Conservation (phyloP, 257 asterid genomes). For the Eucommia ulmoides region DNA sequence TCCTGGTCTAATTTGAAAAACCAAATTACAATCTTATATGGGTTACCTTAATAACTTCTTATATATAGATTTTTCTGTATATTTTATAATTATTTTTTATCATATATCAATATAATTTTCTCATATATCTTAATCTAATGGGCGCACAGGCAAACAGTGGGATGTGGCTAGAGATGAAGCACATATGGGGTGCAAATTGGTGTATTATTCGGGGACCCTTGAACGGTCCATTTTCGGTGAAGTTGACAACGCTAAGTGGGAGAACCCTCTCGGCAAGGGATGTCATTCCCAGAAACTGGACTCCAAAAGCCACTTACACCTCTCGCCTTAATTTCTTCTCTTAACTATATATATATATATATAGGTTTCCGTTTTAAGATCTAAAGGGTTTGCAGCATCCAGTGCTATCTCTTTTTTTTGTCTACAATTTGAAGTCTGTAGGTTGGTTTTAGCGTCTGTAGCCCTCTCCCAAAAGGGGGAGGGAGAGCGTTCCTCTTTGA, state of each 20-base stretch:
- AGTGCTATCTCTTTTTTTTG: conserved; percentile 18
- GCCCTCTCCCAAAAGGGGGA: conserved; percentile 98
- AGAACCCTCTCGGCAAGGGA: conserved; percentile 71
- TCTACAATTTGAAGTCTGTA: not conserved
- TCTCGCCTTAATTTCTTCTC: conserved; percentile 86
- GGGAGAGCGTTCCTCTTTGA: conserved; percentile 59
- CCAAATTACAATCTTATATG: too few species aligned
- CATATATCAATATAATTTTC: too few species aligned
- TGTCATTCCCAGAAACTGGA: conserved; percentile 76
- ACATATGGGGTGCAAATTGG: conserved; percentile 97
- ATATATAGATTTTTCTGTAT: too few species aligned
- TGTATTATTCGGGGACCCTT: conserved; percentile 68
- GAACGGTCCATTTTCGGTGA: conserved; percentile 79
- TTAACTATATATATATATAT: not conserved
- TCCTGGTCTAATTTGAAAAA: too few species aligned
- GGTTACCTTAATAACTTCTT: too few species aligned
- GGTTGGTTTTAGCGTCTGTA: conserved; percentile 7
- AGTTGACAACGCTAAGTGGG: conserved; percentile 55
- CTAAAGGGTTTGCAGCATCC: conserved; percentile 3
- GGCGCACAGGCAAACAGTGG: conserved; percentile 39
- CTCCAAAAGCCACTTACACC: conserved; percentile 92
- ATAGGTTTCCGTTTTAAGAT: not conserved
- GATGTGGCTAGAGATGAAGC: conserved; percentile 78
- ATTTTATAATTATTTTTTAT: too few species aligned
- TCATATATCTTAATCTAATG: not conserved